Evolutionary conservation across 2,329 filamentous ascomycete genomes (phyloP), one percentile per base, ranked within the genome.

Genomic region (Fusarium annulatum): DNA sequence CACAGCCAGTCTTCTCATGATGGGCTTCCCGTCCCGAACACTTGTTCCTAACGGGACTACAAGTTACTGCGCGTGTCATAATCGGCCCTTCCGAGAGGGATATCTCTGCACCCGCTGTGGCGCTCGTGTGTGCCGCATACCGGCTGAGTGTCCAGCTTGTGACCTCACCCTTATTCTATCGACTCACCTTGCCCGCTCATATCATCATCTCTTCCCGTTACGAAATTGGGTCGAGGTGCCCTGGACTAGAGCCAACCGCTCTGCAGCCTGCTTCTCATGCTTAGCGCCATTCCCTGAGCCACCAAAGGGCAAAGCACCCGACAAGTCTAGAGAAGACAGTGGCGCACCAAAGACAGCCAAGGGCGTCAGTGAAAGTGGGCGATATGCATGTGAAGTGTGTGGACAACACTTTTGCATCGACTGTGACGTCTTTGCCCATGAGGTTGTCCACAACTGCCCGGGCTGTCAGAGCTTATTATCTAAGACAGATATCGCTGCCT

Each of bases 401-500:
- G 84, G 88, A 7, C 91, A 93, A 67, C 96, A 98, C 83, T 99
- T 98, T 81, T 99, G 96, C 85, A 97, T 99, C 74, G 96, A 99
- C 81, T 99, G 96, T 81, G 96, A 99, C 81, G 91, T 98, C 30
- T 98, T 96, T 84, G 93, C 94, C 30, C 96, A 99, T 81, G 95
- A 98, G 84, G 90, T 97, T 18, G 89, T 97, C 58, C 96, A 99
- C 81, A 98, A 98, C 82, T 99, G 96, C 79, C 95, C 96, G 0
- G 96, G 96, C 1, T 99, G 96, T 81, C 92, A 90, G 81, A 88
- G 88, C 78, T 85, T 86, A 64, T 79, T 42, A 15, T 65, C 52
- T 41, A 67, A 66, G 61, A 51, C 43, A 43, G 74, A 72, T 55
- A 67, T 69, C 48, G 68, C 67, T 18, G 61, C 71, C 41, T 53